Evolutionary conservation across 345 rosid genomes (phyloP).

Genomic region (Rhodomyrtus tomentosa): DNA sequence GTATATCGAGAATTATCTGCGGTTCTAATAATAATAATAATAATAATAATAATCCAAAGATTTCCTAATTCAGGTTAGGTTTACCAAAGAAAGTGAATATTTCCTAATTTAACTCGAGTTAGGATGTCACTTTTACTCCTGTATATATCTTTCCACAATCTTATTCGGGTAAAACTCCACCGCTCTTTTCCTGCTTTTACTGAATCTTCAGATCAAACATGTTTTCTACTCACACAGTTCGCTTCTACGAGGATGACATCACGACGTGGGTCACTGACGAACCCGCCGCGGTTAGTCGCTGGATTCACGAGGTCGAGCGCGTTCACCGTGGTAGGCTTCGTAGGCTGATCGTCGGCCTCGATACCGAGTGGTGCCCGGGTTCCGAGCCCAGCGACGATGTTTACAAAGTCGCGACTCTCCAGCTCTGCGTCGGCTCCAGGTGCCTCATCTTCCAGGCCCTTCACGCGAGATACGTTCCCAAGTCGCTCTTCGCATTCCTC

Average conservation of each 20-base stretch:
- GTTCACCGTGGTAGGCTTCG: conserved; percentile 2
- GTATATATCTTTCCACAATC: no score
- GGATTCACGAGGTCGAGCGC: background rate
- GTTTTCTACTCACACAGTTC: background rate
- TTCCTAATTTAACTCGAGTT: background rate
- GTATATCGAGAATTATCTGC: no score
- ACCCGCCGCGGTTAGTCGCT: background rate
- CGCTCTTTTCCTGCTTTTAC: background rate
- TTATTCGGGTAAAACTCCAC: no score
- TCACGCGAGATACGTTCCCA: background rate
- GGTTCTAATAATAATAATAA: no score
- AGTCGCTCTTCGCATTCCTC: background rate
- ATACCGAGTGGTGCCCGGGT: background rate
- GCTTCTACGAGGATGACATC: background rate
- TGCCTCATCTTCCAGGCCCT: background rate
- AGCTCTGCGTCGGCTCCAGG: background rate
- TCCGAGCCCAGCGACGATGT: background rate
- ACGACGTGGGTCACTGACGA: background rate
- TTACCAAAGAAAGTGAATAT: background rate
- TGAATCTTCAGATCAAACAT: background rate
- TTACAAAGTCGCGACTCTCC: background rate
- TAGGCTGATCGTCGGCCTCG: conserved; percentile 11
- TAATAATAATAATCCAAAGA: no score
- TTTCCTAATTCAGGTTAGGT: background rate
- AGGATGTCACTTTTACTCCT: no score